Base-by-base conservation (phyloP, 495 filamentous ascomycete genomes). In the Penicillium egyptiacum region DNA sequence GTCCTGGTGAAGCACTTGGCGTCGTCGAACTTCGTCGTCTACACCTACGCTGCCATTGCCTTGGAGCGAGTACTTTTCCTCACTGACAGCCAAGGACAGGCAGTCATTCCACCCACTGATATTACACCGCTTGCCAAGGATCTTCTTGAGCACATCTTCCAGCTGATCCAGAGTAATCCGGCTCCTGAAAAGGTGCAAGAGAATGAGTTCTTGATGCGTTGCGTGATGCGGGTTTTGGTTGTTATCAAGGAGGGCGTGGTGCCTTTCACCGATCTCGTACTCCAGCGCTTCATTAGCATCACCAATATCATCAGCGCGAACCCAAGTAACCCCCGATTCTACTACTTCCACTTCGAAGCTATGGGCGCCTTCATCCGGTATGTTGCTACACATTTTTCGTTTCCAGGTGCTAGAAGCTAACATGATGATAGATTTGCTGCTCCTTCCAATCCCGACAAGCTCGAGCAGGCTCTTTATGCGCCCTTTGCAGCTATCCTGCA, bases 151-250 rank as follows among this genome's bases (percentile, higher is more conserved):
- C 94, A 98, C 64, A 83, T 98, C n/a, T 98, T 99, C 78, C 82
- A 82, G 42, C 77, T 99, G 16, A 90, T 99, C 55, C 86, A 93
- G 60, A 87, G 86, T 57, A 86, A 96, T 58, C 74, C 78, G 0
- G 86, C 86, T 10, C 88, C 95, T 20, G 84, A 93, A 61, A 98
- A 97, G 79, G 85, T 98, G 55, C 94, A 98, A 68, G 95, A 99
- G 73, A 98, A 99, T 66, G 95, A 99, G 68, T 99, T 96, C 70
- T 73, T 99, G 59, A 97, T 99, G 92, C 87, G 88, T 52, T 98
- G 95, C 70, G 88, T 96, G 26, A 99, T 99, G 95, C 82, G 95
- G 50, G 91, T 98, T 9, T 77, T 99, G 55, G 89, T 98, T 58
- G 90, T 96, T 54, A 87, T 96, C 69, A 88, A 86, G 66, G 93